A percentile compares a stretch with the other conserved stretches of the same genome.
Evolutionary conservation across 73 alveolate genomes (phyloP).

Genomic region (Tetrahymena thermophila): DNA sequence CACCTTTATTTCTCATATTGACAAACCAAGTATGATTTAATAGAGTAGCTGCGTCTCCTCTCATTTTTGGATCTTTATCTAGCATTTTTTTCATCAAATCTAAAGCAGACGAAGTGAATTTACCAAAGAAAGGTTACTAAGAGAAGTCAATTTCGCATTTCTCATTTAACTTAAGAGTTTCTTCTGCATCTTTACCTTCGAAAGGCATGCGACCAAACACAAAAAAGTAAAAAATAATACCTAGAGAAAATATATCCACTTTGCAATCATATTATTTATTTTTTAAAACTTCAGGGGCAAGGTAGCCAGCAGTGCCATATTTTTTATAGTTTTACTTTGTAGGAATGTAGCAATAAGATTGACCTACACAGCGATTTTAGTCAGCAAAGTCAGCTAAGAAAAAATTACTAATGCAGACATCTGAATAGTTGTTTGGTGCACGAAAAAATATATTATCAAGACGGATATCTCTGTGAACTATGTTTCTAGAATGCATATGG

Average conservation of each 20-base stretch:
- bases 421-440: slow-evolving; percentile 9
- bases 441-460: slow-evolving; percentile 27
- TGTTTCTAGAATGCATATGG: slow-evolving; percentile 32
- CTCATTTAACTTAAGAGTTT: slow-evolving; percentile 22
- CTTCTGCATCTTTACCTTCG: slow-evolving; percentile 43
- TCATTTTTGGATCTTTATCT: slow-evolving; percentile 41
- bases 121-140: not conserved
- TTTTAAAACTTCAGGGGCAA: slow-evolving; percentile 41
- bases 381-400: slow-evolving; percentile 14
- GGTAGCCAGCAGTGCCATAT: slow-evolving; percentile 46
- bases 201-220: slow-evolving; percentile 36
- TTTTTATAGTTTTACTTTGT: slow-evolving; percentile 13
- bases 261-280: slow-evolving; percentile 15
- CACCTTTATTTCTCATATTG: slow-evolving; percentile 19
- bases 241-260: slow-evolving; percentile 38
- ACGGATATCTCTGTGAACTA: slow-evolving; percentile 32
- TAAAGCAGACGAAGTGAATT: slow-evolving; percentile 23
- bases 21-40: slow-evolving; percentile 44
- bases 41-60: slow-evolving; percentile 34
- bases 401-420: slow-evolving; percentile 20
- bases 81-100: slow-evolving; percentile 32
- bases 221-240: slow-evolving; percentile 13
- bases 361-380: slow-evolving; percentile 1
- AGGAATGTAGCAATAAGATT: not conserved
- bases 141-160: slow-evolving; percentile 23